Percentiles rank a stretch among this genome's conserved stretches.
Conservation (phyloP, 176 grass and related monocot species). For the Musa beccarii region DNA sequence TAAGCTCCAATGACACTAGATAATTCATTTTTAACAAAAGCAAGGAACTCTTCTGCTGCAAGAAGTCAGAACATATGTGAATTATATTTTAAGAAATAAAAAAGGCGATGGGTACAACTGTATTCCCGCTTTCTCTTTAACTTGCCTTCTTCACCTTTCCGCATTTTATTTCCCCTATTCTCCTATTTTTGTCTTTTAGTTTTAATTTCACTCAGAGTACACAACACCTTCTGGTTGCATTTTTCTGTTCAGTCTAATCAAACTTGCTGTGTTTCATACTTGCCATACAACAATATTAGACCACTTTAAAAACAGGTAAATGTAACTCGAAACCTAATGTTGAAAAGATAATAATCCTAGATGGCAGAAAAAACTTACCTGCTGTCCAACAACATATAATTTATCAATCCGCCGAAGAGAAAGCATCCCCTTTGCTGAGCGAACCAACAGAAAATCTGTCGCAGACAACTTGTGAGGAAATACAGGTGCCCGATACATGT, state of each 20-base stretch:
- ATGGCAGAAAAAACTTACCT: constrained; percentile 41
- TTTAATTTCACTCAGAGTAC: not conserved
- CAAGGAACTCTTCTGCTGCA: not conserved
- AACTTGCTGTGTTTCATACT: not conserved
- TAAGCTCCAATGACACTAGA: not conserved
- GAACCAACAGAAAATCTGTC: constrained; percentile 90
- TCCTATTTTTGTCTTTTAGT: not conserved
- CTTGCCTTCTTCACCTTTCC: not conserved
- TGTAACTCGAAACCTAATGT: not conserved
- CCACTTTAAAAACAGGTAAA: not conserved
- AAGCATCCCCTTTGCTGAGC: constrained; percentile 73
- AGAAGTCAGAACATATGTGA: not conserved
- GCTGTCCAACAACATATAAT: constrained; percentile 80
- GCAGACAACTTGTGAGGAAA: constrained; percentile 74
- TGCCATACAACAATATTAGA: not conserved
- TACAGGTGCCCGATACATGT: constrained; percentile 82
- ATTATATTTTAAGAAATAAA: not conserved
- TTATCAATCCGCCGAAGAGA: constrained; percentile 80
- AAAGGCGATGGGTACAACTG: not conserved
- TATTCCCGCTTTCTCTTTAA: not conserved
- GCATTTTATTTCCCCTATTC: not conserved
- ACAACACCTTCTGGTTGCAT: not conserved
- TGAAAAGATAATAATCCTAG: constrained; percentile 13
- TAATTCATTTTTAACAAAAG: not conserved
- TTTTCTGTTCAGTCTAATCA: not conserved